Conservation (phyloP, 2,329 filamentous ascomycete species). For the Annulohypoxylon truncatum region DNA sequence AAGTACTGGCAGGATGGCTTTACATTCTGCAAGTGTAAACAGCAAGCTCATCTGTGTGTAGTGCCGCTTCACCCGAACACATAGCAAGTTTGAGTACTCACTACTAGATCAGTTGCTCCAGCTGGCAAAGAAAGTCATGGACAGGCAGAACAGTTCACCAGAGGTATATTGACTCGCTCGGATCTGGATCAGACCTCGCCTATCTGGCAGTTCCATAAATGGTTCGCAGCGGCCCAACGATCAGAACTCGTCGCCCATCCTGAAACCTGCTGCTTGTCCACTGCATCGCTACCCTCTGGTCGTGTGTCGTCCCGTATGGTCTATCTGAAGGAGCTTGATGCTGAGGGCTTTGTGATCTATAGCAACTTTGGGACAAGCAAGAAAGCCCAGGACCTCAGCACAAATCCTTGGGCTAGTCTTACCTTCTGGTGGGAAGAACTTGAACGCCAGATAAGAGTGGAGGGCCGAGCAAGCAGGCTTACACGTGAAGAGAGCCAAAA, state of each 20-base stretch:
- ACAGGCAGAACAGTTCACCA: conserved; percentile 81
- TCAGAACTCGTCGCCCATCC: conserved; percentile 72
- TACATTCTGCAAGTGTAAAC: conserved; percentile 43
- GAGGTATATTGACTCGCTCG: conserved; percentile 67
- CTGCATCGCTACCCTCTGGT: conserved; percentile 83
- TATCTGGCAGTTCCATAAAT: conserved; percentile 85
- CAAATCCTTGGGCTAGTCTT: conserved; percentile 82
- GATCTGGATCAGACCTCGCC: conserved; percentile 74
- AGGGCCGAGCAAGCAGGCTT: conserved; percentile 78
- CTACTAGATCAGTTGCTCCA: conserved; percentile 66
- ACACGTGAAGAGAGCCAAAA: conserved; percentile 75
- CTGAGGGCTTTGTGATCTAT: conserved; percentile 87
- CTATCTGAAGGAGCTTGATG: conserved; percentile 95
- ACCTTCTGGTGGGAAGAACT: conserved; percentile 91
- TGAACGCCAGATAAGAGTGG: conserved; percentile 91
- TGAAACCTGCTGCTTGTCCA: conserved; percentile 89
- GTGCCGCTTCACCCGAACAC: neutral
- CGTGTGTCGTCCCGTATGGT: conserved; percentile 87
- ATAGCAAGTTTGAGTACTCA: conserved; percentile 1
- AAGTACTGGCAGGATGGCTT: conserved; percentile 43
- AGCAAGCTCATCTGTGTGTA: conserved; percentile 47
- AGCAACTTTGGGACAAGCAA: conserved; percentile 87
- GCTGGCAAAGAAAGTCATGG: conserved; percentile 66
- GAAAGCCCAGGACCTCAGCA: conserved; percentile 74
- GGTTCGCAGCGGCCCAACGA: conserved; percentile 81